Base-by-base conservation (phyloP, 2,329 filamentous ascomycete genomes). In the Verticillium zaregamsianum region DNA sequence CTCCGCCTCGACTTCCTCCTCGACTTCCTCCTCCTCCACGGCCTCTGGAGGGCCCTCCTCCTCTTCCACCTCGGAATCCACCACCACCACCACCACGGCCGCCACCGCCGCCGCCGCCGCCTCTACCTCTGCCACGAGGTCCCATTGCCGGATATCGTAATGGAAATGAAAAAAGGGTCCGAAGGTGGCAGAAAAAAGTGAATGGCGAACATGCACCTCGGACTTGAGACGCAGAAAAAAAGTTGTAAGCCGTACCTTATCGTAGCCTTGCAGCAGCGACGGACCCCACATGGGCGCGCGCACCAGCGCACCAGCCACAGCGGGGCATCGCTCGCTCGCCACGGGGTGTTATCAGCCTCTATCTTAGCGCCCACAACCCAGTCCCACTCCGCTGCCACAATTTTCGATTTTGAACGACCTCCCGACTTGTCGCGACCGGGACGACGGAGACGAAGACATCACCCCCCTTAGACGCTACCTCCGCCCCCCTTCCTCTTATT, bases 311-410 rank as follows among this genome's bases (percentile, higher is more conserved):
- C 57, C 56, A 66, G 65, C 66, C 65, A 66, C 62, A 64, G 66
- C 61, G 66, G 66, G 65, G 64, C 63, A 55, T 61, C 1, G 40
- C 1, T 61, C 1, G 40, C 1, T 28, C 58, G 68, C 69, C 61
- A 61, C 70, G 64, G 33, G 8, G 68, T 62, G 62, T 69, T 67
- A 62, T 65, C 63, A 35, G 15, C 20, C 8, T 60, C 61, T 82
- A 82, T 82, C 80, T 80, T 82, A 81, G 80, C 78, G 80, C 80
- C 78, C 81, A 83, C 81, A 83, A 81, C 76, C 78, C 74, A 74
- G 74, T 73, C 71, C 45, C 45, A 49, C 45, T 49, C 45, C 23
- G 45, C 45, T 49, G 73, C 74, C 69, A 72, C 71, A 77, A 76
- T 77, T 75, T 72, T 68, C 77, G 66, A 66, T 66, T 69, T 68